Base-by-base conservation (phyloP, 306 rosid species). In the Castanopsis chinensis region DNA sequence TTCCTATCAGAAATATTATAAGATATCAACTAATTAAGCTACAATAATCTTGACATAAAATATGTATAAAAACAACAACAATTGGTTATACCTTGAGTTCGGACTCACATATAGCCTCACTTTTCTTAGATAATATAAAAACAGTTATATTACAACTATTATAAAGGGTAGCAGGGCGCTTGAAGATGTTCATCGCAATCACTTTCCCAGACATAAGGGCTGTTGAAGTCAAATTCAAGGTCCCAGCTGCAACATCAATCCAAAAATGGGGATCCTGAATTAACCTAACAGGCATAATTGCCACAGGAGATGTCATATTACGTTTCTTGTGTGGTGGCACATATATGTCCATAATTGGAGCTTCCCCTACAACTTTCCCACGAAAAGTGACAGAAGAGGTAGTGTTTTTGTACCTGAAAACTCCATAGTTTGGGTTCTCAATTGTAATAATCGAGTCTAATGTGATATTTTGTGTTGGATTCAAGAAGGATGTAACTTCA, bases 141-240 rank as follows among this genome's bases (percentile, higher is more conserved):
- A 88, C 21, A 57, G 74, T 69, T 57, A 89, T 80, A 25, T 70
- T 73, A 64, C 97, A 88, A 0, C 37, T 51, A 54, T 80, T 75
- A 76, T 67, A 27, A 57, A 84, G 76, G 23, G 59, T 82, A 19
- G 90, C 92, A 72, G 75, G 79, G 12, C 67, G 5, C 79, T 81
- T 88, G 11, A 91, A 56, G 37, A 89, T 57, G 71, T 86, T 88
- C 1, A 88, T 37, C 55, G 84, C 0, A 12, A 10, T 83, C 72
- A 76, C 85, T 79, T 83, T 86, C 56, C 93, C 92, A 25, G 69
- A 77, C 5, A 92, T 25, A 43, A 25, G 43, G 3, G 86, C 75
- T 8, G 30, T 60, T 33, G 91, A 21, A 53, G 82, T 82, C 30
- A 89, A 56, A 81, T 79, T 85, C 49, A 90, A 78, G 15, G 33